Percentiles rank a stretch among this genome's conserved stretches.
Evolutionary conservation across 108 stramenopile genomes (phyloP).

Genomic region (Discostella pseudostelligera): DNA sequence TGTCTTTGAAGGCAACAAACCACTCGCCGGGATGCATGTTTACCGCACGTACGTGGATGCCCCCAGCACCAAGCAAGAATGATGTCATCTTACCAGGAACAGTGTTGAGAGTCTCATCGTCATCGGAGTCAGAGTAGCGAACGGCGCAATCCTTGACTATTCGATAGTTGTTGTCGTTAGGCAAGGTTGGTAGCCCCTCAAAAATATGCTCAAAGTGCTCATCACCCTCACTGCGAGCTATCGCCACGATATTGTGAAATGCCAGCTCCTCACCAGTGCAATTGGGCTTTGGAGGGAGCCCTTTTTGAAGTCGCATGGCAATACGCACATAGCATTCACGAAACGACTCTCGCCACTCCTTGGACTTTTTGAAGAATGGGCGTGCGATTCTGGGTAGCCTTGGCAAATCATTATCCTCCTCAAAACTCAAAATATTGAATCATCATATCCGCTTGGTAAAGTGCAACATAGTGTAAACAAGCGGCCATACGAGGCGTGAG

Average conservation of each 20-base stretch:
- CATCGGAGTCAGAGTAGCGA: no score
- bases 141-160: no score
- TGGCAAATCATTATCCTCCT: background rate
- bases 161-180: background rate
- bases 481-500: constrained; percentile 4
- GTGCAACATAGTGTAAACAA: background rate
- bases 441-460: background rate
- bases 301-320: constrained; percentile 4
- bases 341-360: constrained; percentile 3
- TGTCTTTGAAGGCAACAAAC: no score
- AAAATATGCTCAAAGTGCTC: background rate
- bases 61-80: no score
- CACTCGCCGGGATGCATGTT: no score
- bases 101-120: no score
- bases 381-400: constrained; percentile 4
- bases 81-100: no score
- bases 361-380: constrained; percentile 5
- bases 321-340: constrained; percentile 1
- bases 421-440: background rate
- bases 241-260: background rate
- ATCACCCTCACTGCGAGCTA: background rate
- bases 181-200: background rate
- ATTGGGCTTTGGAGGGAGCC: constrained; percentile 2
- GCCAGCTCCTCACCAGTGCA: constrained; percentile 1
- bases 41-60: no score